Evolutionary conservation across 306 rosid species (phyloP).

Genomic region (Lathyrus sativus): DNA sequence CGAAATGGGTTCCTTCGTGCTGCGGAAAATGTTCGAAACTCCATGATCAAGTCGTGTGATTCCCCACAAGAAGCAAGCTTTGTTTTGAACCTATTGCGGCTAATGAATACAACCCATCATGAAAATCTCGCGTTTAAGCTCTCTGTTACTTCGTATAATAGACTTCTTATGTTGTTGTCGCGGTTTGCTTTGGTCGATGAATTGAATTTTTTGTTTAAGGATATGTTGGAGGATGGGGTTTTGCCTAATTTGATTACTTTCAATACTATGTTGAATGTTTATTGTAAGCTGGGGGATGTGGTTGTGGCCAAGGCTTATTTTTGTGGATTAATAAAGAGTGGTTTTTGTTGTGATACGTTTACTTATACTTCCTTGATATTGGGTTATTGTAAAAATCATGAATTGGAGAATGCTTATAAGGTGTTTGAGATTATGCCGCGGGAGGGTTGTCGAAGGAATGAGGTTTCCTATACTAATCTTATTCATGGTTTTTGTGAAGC

Average conservation of each 20-base stretch:
- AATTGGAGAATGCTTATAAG: slow-evolving; percentile 50
- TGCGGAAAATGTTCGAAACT: slow-evolving; percentile 64
- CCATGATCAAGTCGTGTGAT: slow-evolving; percentile 58
- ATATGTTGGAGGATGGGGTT: slow-evolving; percentile 57
- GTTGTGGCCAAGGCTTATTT: slow-evolving; percentile 52
- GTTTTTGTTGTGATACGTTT: slow-evolving; percentile 61
- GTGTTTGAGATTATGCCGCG: slow-evolving; percentile 57
- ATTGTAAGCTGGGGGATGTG: slow-evolving; percentile 71
- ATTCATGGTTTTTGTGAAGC: slow-evolving; percentile 75
- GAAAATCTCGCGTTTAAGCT: slow-evolving; percentile 47
- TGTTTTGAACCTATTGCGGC: slow-evolving; percentile 53
- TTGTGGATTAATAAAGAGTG: slow-evolving; percentile 51
- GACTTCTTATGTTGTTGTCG: slow-evolving; percentile 57
- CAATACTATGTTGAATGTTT: slow-evolving; percentile 68
- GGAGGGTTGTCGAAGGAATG: slow-evolving; percentile 60
- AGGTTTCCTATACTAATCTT: slow-evolving; percentile 59
- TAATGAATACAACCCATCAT: slow-evolving; percentile 40
- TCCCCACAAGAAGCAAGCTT: slow-evolving; percentile 48
- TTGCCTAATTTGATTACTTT: slow-evolving; percentile 57
- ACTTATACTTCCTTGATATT: slow-evolving; percentile 73
- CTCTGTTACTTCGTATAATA: slow-evolving; percentile 64
- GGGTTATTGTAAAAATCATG: slow-evolving; percentile 70
- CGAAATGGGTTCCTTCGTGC: slow-evolving; percentile 52
- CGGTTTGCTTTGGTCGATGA: slow-evolving; percentile 56
- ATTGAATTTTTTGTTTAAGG: slow-evolving; percentile 52